Conservation (phyloP, 169 alveolate genomes). For the Fabrea salina region DNA sequence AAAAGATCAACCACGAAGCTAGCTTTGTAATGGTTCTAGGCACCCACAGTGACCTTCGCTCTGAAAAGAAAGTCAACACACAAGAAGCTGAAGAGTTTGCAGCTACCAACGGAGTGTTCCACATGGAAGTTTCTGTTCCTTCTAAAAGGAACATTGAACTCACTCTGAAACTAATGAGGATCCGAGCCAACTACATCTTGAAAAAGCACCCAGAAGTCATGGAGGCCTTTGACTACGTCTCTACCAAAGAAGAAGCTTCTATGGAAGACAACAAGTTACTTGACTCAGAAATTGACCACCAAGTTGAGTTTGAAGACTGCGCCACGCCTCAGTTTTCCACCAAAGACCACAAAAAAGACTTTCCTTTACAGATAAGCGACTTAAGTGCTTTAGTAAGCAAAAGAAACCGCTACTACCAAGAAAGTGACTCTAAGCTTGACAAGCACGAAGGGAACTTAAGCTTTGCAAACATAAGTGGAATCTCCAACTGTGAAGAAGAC, state of each 20-base stretch:
- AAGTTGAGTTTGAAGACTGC: neutral
- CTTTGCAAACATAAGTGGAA: slow-evolving; percentile 1
- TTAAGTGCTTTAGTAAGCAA: neutral
- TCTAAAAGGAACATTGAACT: slow-evolving; percentile 8
- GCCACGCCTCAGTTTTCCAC: neutral
- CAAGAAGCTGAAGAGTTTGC: slow-evolving; percentile 26
- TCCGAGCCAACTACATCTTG: neutral
- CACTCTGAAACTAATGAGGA: slow-evolving; percentile 14
- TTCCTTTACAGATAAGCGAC: neutral
- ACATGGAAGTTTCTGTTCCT: slow-evolving; percentile 13
- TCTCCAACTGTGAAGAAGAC: no score
- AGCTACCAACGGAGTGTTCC: slow-evolving; percentile 8
- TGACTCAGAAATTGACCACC: neutral
- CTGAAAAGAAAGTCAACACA: neutral
- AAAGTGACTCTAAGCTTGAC: neutral
- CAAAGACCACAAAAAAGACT: neutral
- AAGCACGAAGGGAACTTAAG: neutral
- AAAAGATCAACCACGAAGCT: neutral
- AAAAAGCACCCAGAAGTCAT: slow-evolving; percentile 19
- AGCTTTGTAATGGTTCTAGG: slow-evolving; percentile 4
- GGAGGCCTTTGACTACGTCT: neutral
- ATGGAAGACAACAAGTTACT: neutral
- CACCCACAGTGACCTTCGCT: slow-evolving; percentile 1
- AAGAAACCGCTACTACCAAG: neutral
- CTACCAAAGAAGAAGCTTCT: neutral